A percentile compares a stretch with the other conserved stretches of the same genome.
These are phyloP conservation scores for Salix viminalis DNA, from an alignment of 345 rosid species.

Conservation along the genomic window DNA sequence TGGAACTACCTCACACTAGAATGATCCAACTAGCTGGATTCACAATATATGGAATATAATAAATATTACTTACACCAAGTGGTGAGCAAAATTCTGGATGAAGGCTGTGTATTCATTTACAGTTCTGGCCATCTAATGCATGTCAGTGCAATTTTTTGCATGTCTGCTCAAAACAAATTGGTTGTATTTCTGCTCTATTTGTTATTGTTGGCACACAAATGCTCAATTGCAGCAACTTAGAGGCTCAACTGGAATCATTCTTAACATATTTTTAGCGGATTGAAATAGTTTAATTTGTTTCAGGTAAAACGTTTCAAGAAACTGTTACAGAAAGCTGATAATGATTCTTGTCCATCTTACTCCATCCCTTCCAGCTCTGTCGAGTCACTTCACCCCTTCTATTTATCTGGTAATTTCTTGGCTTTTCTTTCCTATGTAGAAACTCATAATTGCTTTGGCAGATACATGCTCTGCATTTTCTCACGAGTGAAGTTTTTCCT, in stretches of 20 bases:
- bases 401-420: constrained; percentile 56
- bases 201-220: background rate
- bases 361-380: constrained; percentile 45
- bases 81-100: background rate
- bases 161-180: no score
- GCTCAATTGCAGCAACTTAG: background rate
- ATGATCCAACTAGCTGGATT: no score
- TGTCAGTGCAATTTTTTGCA: background rate
- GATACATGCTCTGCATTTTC: background rate
- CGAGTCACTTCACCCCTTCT: constrained; percentile 44
- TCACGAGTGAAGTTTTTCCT: background rate
- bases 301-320: constrained; percentile 77
- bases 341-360: constrained; percentile 50
- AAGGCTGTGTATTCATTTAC: background rate
- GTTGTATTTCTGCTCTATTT: no score
- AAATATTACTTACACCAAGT: background rate
- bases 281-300: constrained; percentile 15
- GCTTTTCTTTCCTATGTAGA: background rate
- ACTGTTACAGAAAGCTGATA: constrained; percentile 66
- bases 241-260: background rate
- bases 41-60: background rate
- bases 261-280: background rate
- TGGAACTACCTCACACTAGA: background rate
- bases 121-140: background rate
- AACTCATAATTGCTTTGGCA: background rate